phyloP scores from a whole-genome alignment of 306 rosid genomes.

The Lathyrus sativus region DNA sequence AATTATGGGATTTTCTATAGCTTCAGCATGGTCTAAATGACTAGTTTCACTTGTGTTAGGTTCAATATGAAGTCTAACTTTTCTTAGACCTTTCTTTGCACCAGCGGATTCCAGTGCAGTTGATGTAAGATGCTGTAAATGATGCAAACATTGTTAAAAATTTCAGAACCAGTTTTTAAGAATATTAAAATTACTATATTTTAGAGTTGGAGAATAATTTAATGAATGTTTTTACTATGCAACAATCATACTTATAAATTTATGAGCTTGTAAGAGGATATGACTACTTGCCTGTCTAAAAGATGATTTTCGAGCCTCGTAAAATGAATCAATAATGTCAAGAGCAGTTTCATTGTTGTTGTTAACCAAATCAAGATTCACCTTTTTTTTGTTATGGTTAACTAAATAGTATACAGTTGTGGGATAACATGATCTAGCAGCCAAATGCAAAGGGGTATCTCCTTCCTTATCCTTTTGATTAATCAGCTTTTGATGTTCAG shows the following conservation, averaged over 20 bases:
- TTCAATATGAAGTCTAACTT: too few relatives aligned
- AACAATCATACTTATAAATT: too few relatives aligned
- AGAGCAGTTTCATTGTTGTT: neutral
- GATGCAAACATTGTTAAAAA: neutral
- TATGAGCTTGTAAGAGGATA: neutral
- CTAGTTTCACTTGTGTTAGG: too few relatives aligned
- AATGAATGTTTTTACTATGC: too few relatives aligned
- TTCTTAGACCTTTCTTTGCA: neutral
- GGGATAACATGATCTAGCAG: conserved; percentile 15
- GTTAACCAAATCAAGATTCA: neutral
- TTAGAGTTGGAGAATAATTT: too few relatives aligned
- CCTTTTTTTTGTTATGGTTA: neutral
- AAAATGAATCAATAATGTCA: neutral
- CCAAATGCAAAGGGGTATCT: conserved; percentile 47
- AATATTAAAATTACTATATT: too few relatives aligned
- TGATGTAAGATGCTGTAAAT: conserved; percentile 20
- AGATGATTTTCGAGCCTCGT: neutral
- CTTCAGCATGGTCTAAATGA: too few relatives aligned
- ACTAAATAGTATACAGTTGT: conserved; percentile 8
- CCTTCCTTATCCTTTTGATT: conserved; percentile 25
- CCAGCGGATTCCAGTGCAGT: conserved; percentile 27
- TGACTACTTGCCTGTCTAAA: neutral
- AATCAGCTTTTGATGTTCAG: neutral
- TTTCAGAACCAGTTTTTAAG: too few relatives aligned
- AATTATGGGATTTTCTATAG: too few relatives aligned